Base-by-base conservation (phyloP, 495 filamentous ascomycete species). In the Penicillium alfredii region DNA sequence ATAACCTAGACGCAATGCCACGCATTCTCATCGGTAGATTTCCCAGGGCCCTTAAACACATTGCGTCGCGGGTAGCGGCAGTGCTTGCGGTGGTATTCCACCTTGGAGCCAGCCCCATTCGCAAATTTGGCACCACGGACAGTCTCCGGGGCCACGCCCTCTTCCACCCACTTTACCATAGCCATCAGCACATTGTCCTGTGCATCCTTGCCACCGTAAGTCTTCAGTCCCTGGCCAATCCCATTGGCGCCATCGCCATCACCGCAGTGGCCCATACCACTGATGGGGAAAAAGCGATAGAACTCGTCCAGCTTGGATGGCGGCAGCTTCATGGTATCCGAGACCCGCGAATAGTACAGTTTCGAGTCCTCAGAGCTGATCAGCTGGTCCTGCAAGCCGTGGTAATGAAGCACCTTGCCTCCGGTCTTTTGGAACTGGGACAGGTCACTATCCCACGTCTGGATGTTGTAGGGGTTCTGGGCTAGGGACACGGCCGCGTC, bases 141-240 rank as follows among this genome's bases (percentile, higher is more conserved):
- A 11, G 55, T 66, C 16, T 76, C 73, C 0, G 77, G 77, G 4
- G 74, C 66, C 12, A 62, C 55, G 0, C 69, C 74, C 1, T 76
- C 55, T 53, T 83, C 79, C 1, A 81, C 76, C 79, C 77, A 82
- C 9, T 56, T 48, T 7, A 80, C 72, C 50, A 83, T 58, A 3
- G 75, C 71, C 45, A 68, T 69, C 8, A 78, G 60, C 1, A 75
- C 67, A 42, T 73, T 73, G 18, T 59, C 45, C 26, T 60, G 49
- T 0, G 60, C 63, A 8, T 64, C 44, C 8, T 25, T 51, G 1
- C 56, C 54, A 15, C 47, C 54, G 9, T 59, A 58, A 0, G 56
- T 54, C 3, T 12, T 17, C 1, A 46, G 39, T 2, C 51, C 57
- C 47, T 78, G 71, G 0, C 76, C 74, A 36, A 80, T 71, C 12